Conservation (phyloP, 345 rosid genomes). For the Alliaria petiolata region DNA sequence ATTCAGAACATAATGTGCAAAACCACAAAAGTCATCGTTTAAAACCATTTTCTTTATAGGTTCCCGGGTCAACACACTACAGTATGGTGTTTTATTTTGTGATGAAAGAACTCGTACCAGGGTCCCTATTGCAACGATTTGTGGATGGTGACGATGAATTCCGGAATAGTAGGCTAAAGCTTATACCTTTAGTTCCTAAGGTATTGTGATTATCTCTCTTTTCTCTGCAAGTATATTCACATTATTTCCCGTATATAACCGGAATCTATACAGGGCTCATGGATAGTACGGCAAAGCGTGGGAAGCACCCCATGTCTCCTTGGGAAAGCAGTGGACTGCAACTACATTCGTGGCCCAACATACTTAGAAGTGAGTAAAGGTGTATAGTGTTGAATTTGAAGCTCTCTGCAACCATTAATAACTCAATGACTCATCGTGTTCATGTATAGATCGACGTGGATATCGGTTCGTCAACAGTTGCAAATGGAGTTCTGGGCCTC, state of each 20-base stretch:
- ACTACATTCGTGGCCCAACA: conserved; percentile 74
- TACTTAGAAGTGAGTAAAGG: conserved; percentile 70
- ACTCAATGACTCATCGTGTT: not conserved
- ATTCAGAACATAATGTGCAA: not conserved
- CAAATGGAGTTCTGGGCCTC: conserved; percentile 96
- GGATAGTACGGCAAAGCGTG: conserved; percentile 99
- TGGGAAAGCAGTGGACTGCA: conserved; percentile 98
- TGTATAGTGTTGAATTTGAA: not conserved
- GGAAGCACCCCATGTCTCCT: conserved; percentile 99
- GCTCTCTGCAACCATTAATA: not conserved
- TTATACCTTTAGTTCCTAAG: conserved; percentile 92
- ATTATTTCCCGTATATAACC: not conserved
- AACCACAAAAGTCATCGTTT: not conserved
- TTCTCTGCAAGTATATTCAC: conserved; percentile 7
- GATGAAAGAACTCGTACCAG: conserved; percentile 53
- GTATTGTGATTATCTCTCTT: conserved; percentile 34
- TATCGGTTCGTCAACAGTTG: conserved; percentile 97
- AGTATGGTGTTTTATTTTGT: conserved; percentile 98
- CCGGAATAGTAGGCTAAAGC: conserved; percentile 90
- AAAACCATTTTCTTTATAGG: conserved; percentile 39
- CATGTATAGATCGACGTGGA: conserved; percentile 74
- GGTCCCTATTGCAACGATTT: conserved; percentile 88
- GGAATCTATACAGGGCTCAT: conserved; percentile 64
- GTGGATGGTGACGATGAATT: conserved; percentile 98
- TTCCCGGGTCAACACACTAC: conserved; percentile 92